phyloP scores from a whole-genome alignment of 345 rosid genomes.

The Hibiscus syriacus region DNA sequence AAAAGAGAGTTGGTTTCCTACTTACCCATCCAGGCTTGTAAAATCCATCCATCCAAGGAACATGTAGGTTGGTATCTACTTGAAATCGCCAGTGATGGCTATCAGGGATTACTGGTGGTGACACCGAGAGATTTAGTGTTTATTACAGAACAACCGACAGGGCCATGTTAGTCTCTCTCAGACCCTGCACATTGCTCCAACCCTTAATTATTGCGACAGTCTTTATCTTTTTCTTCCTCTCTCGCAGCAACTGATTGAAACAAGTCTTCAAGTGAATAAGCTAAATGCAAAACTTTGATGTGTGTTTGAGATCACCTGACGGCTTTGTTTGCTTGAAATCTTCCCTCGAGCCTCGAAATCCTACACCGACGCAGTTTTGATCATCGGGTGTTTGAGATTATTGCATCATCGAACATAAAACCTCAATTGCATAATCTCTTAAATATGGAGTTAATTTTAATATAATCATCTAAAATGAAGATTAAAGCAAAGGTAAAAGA shows the following conservation, averaged over 20 bases:
- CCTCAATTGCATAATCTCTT: neutral
- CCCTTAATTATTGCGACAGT: constrained; percentile 26
- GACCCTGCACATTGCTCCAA: constrained; percentile 37
- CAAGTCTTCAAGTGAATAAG: neutral
- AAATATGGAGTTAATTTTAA: constrained; percentile 3
- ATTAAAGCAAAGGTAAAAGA: neutral
- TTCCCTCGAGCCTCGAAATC: neutral
- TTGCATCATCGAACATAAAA: neutral
- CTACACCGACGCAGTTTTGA: neutral
- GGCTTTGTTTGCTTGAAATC: constrained; percentile 17
- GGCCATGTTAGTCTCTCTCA: constrained; percentile 20
- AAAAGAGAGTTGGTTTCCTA: constrained; percentile 21
- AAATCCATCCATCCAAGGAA: constrained; percentile 17
- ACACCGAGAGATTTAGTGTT: neutral
- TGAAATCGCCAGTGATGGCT: neutral
- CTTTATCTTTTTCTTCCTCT: neutral
- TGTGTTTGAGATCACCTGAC: neutral
- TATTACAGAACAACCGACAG: constrained; percentile 37
- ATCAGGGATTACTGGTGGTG: constrained; percentile 1
- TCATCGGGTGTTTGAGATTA: neutral
- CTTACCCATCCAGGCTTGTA: constrained; percentile 21
- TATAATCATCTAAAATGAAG: neutral
- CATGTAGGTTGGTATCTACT: constrained; percentile 15
- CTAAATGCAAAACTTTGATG: too few relatives aligned
- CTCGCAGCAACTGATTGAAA: too few relatives aligned